Evolutionary conservation across 2,329 filamentous ascomycete genomes (phyloP).

Genomic region (Xylariales sp.): DNA sequence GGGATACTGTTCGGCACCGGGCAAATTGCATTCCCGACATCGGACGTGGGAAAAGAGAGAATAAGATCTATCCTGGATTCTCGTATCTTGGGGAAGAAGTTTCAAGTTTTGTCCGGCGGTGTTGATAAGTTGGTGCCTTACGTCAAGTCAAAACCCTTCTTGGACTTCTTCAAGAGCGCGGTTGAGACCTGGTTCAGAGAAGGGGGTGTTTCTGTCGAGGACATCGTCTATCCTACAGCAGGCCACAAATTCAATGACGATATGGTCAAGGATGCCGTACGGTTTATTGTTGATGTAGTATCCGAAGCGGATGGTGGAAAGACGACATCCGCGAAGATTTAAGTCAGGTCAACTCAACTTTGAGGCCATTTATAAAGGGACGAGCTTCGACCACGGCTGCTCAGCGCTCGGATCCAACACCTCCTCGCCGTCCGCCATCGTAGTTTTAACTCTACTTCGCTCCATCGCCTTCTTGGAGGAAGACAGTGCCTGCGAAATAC

Average conservation of each 20-base stretch:
- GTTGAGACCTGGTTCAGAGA: conserved; percentile 49
- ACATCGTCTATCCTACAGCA: conserved; percentile 62
- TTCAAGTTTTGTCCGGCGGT: conserved; percentile 61
- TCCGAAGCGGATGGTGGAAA: conserved; percentile 24
- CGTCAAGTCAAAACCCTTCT: conserved; percentile 52
- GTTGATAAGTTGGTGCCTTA: conserved; percentile 72
- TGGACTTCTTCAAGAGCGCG: conserved; percentile 56
- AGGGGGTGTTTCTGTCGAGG: conserved; percentile 52
- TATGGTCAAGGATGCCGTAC: conserved; percentile 64
- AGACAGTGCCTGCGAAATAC: conserved; percentile 40
- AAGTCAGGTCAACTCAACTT: no score
- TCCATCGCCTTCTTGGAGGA: conserved; percentile 24
- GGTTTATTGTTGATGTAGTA: conserved; percentile 53
- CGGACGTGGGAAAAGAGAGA: conserved; percentile 35
- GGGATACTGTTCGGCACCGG: conserved; percentile 61
- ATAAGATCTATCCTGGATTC: conserved; percentile 42
- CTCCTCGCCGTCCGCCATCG: conserved; percentile 30
- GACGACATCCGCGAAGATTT: conserved; percentile 22
- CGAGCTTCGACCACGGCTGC: conserved; percentile 34
- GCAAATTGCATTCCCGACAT: conserved; percentile 26
- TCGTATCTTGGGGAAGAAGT: conserved; percentile 55
- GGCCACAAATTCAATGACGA: conserved; percentile 64
- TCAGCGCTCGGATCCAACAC: conserved; percentile 32
- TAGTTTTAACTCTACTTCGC: conserved; percentile 34
- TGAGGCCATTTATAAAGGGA: not conserved